A percentile compares a stretch with the other conserved stretches of the same genome.
phyloP scores from a whole-genome alignment of 805 yeast genomes.

The Metschnikowia hibisci region DNA sequence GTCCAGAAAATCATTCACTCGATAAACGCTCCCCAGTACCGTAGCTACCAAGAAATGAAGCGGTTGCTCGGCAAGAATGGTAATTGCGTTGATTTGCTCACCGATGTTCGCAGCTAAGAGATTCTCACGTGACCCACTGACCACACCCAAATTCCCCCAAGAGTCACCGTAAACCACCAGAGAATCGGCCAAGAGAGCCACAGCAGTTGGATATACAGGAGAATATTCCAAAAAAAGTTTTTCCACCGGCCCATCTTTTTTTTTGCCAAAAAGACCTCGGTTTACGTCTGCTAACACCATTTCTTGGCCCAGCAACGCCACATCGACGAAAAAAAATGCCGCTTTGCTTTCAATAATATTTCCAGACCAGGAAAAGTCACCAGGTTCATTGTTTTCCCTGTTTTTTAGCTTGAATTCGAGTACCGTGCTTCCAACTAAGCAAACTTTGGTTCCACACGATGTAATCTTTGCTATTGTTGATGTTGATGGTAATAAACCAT shows the following conservation, averaged over 20 bases:
- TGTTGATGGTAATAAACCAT: constrained; percentile 7
- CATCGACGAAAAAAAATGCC: constrained; percentile 14
- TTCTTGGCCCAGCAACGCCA: constrained; percentile 6
- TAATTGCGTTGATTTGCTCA: constrained; percentile 27
- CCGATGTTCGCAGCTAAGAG: constrained; percentile 22
- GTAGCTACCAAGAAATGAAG: constrained; percentile 12
- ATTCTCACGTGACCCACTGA: background rate
- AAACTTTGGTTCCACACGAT: constrained; percentile 3
- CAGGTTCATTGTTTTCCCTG: background rate
- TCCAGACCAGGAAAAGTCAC: constrained; percentile 2
- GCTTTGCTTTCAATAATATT: background rate
- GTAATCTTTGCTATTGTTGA: constrained; percentile 7
- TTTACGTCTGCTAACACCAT: constrained; percentile 10
- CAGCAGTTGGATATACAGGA: constrained; percentile 15
- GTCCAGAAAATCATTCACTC: constrained; percentile 2
- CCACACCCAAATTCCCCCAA: constrained; percentile 23
- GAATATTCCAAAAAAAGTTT: constrained; percentile 2
- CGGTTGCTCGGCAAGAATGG: constrained; percentile 9
- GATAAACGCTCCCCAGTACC: constrained; percentile 11
- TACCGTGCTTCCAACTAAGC: constrained; percentile 8
- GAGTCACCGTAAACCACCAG: constrained; percentile 23
- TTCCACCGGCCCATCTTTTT: constrained; percentile 2
- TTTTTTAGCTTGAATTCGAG: background rate
- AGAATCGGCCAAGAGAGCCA: constrained; percentile 8
- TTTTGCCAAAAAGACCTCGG: constrained; percentile 6